Percentiles rank a stretch among this genome's conserved stretches.
phyloP scores from a whole-genome alignment of 2,329 filamentous ascomycete species.

The Sclerotinia minor region DNA sequence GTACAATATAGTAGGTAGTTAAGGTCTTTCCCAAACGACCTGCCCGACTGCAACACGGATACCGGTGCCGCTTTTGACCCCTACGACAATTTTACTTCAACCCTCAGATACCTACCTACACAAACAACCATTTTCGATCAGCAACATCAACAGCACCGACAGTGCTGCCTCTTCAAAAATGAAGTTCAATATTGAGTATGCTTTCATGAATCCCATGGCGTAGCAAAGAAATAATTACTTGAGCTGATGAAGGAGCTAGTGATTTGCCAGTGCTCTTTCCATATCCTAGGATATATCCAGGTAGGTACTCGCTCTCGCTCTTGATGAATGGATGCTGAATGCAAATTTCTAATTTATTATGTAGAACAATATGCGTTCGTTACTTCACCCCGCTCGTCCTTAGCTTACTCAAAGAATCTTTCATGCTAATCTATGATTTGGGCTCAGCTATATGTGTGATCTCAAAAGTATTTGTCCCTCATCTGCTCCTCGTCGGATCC shows the following conservation, averaged over 20 bases:
- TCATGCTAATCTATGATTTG: slow-evolving; percentile 27
- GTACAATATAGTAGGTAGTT: no score
- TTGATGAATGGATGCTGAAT: background rate
- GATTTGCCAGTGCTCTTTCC: slow-evolving; percentile 71
- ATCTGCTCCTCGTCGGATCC: background rate
- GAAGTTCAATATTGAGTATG: slow-evolving; percentile 77
- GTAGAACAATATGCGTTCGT: slow-evolving; percentile 67
- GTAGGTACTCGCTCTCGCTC: slow-evolving; percentile 30
- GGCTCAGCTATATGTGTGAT: slow-evolving; percentile 73
- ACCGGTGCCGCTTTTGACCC: slow-evolving; percentile 19
- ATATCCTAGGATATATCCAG: slow-evolving; percentile 72
- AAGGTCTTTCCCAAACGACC: background rate
- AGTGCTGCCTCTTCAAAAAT: slow-evolving; percentile 49
- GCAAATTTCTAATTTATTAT: slow-evolving; percentile 44
- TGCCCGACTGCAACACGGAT: background rate
- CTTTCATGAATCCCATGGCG: slow-evolving; percentile 10
- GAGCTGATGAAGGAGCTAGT: slow-evolving; percentile 45
- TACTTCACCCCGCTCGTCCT: background rate
- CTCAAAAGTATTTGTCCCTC: slow-evolving; percentile 58
- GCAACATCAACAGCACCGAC: slow-evolving; percentile 19
- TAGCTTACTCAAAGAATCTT: background rate
- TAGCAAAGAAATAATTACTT: background rate
- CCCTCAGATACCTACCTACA: background rate
- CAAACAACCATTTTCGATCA: slow-evolving; percentile 3
- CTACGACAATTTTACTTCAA: slow-evolving; percentile 16